Base-by-base conservation (phyloP, 2,329 filamentous ascomycete species). In the Magnaporthiopsis incrustans region DNA sequence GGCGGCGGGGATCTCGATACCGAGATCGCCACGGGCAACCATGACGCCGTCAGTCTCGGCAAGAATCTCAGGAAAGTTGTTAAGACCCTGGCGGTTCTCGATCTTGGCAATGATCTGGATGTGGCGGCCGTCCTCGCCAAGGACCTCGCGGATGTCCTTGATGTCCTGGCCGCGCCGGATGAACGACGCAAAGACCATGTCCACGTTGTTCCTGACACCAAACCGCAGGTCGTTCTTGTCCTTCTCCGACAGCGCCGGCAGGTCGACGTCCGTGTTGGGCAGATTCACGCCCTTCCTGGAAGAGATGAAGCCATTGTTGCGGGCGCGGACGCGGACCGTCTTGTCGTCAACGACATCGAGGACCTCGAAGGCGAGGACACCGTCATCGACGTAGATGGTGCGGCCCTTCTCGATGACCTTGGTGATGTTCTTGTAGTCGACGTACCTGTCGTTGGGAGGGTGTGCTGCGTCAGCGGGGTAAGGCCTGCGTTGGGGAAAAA, bases 101-200 rank as follows among this genome's bases (percentile, higher is more conserved):
- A 99, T 97, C 89, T 99, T 99, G 85, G 95, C 90, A 77, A 99
- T 98, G 81, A 99, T 97, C 83, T 99, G 94, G 74, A 99, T 97
- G 78, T 96, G 89, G 81, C 90, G 92, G 78, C 95, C 95, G 59
- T 96, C 90, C 74, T 92, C 85, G 67, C 95, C 95, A 63, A 99
- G 88, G 67, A 98, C 89, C 69, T 89, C 85, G 70, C 95, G 94
- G 77, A 99, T 99, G 73, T 93, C 87, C 71, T 83, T 86, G 82
- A 99, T 97, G 77, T 99, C 95, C 75, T 92, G 89, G 66, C 90
- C 94, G 67, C 90, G 90, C 72, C 95, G 94, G 78, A 99, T 99
- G 78, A 99, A 99, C 0, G 93, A 97, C 67, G 95, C 95, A 76
- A 99, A 99, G 73, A 99, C 84, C 95, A 99, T 99, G 81, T 99